Conservation (phyloP, 2,329 filamentous ascomycete genomes). For the Aspergillus sp. region DNA sequence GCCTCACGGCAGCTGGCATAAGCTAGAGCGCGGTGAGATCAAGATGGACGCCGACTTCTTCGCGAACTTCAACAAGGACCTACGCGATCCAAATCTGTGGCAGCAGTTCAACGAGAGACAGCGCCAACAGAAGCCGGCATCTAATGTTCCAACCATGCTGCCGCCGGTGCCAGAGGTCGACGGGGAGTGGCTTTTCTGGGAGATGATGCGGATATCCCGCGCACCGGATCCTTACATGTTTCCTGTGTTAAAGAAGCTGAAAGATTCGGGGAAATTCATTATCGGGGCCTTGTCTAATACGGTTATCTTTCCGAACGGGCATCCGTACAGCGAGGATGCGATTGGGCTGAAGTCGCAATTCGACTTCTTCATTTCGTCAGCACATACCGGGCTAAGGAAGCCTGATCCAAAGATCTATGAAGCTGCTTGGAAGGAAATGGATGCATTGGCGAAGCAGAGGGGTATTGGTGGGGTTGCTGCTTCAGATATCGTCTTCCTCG, state of each 20-base stretch:
- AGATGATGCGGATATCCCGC: slow-evolving; percentile 73
- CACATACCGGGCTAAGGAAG: slow-evolving; percentile 80
- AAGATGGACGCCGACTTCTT: slow-evolving; percentile 69
- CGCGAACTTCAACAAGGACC: slow-evolving; percentile 63
- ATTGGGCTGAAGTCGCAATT: slow-evolving; percentile 61
- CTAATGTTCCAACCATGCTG: slow-evolving; percentile 19
- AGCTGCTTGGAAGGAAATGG: slow-evolving; percentile 59
- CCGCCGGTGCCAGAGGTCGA: slow-evolving; percentile 67
- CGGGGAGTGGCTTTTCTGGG: slow-evolving; percentile 71
- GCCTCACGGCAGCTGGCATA: slow-evolving; percentile 78
- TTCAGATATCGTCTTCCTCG: slow-evolving; percentile 72
- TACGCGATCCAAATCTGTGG: slow-evolving; percentile 63
- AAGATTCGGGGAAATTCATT: slow-evolving; percentile 56
- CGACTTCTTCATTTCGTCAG: slow-evolving; percentile 79
- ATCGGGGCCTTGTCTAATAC: slow-evolving; percentile 86
- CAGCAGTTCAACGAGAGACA: slow-evolving; percentile 43
- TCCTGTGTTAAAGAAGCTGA: slow-evolving; percentile 65
- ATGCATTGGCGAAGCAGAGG: slow-evolving; percentile 53
- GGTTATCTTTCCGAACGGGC: slow-evolving; percentile 69
- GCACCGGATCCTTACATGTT: slow-evolving; percentile 78
- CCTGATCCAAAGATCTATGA: slow-evolving; percentile 76
- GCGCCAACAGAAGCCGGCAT: slow-evolving; percentile 21
- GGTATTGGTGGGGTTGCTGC: slow-evolving; percentile 50
- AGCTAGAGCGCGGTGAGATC: slow-evolving; percentile 75
- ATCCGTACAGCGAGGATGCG: slow-evolving; percentile 54